Base-by-base conservation (phyloP, 805 yeast species). In the Saturnispora saitoi region DNA sequence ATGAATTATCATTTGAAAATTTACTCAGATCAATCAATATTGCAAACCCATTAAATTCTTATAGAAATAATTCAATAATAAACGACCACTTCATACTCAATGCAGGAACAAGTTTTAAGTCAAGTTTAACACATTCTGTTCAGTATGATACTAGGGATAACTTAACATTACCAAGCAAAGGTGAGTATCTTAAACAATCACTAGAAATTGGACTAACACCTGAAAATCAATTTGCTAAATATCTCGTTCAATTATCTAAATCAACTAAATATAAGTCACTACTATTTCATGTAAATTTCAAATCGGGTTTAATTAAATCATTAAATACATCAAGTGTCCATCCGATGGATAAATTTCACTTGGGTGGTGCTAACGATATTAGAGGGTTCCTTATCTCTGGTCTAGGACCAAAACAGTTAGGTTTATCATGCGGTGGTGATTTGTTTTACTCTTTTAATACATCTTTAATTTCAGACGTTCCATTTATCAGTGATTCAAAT, bases 301-400 rank as follows among this genome's bases (percentile, higher is more conserved):
- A 58, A 46, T 42, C 58, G 1, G 71, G 71, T 2, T 28, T 62
- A 7, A 51, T 62, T 2, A 55, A 50, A 39, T 39, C 57, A 11
- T 34, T 60, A 5, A 24, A 44, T 15, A 51, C 48, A 9, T 51
- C 53, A 20, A 52, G 52, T 3, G 53, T 70, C 12, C 70, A 65
- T 54, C 63, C 77, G 7, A 65, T 77, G 64, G 83, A 78, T 58
- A 63, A 78, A 42, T 77, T 76, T 49, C 75, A 70, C 55, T 63
- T 72, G 3, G 83, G 83, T n/a, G 83, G 83, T 2, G 76, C 83
- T 11, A 77, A 77, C 54, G 82, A 77, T 52, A 70, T 78, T 8
- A 66, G 82, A 40, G 73, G 81, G 1, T 78, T 76, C 54, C 59
- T 64, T 10, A 56, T 76, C 50, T 71, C 77, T 39, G 81, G 81